Conservation (phyloP, 139 green algal species). For the Picochlorum sp. region DNA sequence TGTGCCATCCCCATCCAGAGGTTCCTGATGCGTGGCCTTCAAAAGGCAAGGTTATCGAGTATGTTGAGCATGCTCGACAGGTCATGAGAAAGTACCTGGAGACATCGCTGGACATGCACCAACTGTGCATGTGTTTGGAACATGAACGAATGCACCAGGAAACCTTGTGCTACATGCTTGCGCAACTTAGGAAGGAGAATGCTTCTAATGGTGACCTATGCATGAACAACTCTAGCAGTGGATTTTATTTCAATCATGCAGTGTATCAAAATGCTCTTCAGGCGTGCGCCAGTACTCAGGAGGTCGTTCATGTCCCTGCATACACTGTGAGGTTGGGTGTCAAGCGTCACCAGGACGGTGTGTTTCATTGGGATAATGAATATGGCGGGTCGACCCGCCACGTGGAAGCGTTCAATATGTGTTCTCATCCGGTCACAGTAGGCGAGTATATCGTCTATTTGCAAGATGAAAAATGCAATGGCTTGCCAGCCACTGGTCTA, state of each 20-base stretch:
- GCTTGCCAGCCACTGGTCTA: constrained; percentile 43
- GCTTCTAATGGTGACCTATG: neutral
- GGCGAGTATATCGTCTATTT: constrained; percentile 40
- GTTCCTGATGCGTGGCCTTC: constrained; percentile 36
- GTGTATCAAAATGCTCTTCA: neutral
- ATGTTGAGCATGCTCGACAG: constrained; percentile 11
- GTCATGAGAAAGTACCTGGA: neutral
- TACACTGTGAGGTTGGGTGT: constrained; percentile 14
- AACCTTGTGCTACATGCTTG: constrained; percentile 57
- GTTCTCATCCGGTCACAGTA: constrained; percentile 35
- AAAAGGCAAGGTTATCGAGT: constrained; percentile 18
- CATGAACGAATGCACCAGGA: constrained; percentile 61
- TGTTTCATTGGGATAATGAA: constrained; percentile 60
- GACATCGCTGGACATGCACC: constrained; percentile 6
- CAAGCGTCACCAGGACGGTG: neutral
- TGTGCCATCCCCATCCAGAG: constrained; percentile 48
- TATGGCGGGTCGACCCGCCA: constrained; percentile 12
- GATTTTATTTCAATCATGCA: neutral
- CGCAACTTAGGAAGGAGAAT: constrained; percentile 27
- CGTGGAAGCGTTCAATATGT: constrained; percentile 21
- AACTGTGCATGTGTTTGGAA: constrained; percentile 27
- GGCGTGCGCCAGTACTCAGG: neutral
- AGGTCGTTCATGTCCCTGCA: neutral
- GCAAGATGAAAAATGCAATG: neutral
- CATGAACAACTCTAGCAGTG: neutral